A percentile compares a stretch with the other conserved stretches of the same genome.
These are phyloP conservation scores for Stropharia rugosoannulata DNA, from an alignment of 768 basidiomycete species.

Conservation along the genomic window DNA sequence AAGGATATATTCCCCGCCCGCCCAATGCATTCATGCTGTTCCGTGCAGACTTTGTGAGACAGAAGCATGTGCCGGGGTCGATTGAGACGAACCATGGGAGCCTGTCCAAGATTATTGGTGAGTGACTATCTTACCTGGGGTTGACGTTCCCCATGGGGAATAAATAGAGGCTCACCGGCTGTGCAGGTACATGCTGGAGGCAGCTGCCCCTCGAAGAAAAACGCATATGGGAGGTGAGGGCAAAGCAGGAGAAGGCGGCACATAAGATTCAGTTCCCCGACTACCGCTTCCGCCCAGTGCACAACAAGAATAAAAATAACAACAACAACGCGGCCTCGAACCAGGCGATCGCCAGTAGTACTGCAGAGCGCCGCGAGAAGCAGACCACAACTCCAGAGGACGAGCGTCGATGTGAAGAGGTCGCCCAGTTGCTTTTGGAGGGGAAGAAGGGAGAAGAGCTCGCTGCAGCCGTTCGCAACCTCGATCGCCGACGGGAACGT, in stretches of 20 bases:
- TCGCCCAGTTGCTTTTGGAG: slow-evolving; percentile 61
- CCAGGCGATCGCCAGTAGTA: background rate
- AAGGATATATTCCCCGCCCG: slow-evolving; percentile 74
- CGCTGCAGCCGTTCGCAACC: slow-evolving; percentile 54
- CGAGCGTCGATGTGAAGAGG: slow-evolving; percentile 66
- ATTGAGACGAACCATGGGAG: slow-evolving; percentile 80
- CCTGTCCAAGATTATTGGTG: slow-evolving; percentile 71
- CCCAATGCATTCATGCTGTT: slow-evolving; percentile 89
- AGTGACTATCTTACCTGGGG: slow-evolving; percentile 22
- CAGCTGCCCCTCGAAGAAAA: slow-evolving; percentile 70
- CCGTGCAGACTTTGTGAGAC: slow-evolving; percentile 78
- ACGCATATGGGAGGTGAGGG: slow-evolving; percentile 68
- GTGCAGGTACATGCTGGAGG: slow-evolving; percentile 71
- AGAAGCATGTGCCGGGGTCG: slow-evolving; percentile 74
- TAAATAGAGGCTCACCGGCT: slow-evolving; percentile 19
- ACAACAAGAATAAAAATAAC: slow-evolving; percentile 44
- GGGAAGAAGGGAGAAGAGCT: slow-evolving; percentile 74
- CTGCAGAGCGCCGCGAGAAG: slow-evolving; percentile 30
- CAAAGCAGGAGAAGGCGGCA: slow-evolving; percentile 71
- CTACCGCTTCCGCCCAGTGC: slow-evolving; percentile 56
- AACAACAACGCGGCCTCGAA: slow-evolving; percentile 7
- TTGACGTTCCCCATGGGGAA: slow-evolving; percentile 25
- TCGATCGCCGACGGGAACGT: slow-evolving; percentile 40
- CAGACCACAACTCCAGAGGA: slow-evolving; percentile 44
- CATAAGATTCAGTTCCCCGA: slow-evolving; percentile 71